phyloP scores from a whole-genome alignment of 805 yeast species.

The Blastobotrys robertii region DNA sequence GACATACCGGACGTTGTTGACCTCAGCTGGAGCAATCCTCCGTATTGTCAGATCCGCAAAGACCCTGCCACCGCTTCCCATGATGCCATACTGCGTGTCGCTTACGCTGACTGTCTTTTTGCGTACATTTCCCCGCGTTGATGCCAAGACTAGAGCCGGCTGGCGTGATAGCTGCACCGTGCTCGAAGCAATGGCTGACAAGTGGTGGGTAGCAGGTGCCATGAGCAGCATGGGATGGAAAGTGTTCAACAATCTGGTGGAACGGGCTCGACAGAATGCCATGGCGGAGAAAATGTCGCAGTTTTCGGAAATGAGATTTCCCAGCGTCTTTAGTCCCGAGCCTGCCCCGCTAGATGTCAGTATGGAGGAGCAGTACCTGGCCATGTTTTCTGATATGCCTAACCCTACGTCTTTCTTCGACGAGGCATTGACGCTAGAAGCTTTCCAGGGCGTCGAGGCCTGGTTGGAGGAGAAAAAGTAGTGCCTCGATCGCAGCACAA shows the following conservation, averaged over 20 bases:
- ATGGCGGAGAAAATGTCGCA: not conserved
- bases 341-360: not conserved
- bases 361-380: constrained; percentile 21
- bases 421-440: constrained; percentile 20
- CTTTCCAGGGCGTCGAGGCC: constrained; percentile 16
- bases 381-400: constrained; percentile 27
- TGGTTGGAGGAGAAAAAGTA: constrained; percentile 17
- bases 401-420: constrained; percentile 27
- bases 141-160: constrained; percentile 20
- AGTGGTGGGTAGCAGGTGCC: constrained; percentile 31
- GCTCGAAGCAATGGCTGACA: constrained; percentile 20
- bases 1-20: constrained; percentile 8
- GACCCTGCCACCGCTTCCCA: constrained; percentile 25
- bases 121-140: constrained; percentile 22
- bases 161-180: constrained; percentile 24
- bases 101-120: constrained; percentile 29
- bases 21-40: constrained; percentile 22
- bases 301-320: not conserved
- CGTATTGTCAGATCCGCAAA: constrained; percentile 18
- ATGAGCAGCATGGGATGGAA: constrained; percentile 28
- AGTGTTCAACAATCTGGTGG: constrained; percentile 18
- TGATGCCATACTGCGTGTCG: constrained; percentile 28
- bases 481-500: not conserved
- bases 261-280: constrained; percentile 2
- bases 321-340: not conserved